Evolutionary conservation across 116 monocot genomes (phyloP).

Genomic region (Papilionanthe hybrid): DNA sequence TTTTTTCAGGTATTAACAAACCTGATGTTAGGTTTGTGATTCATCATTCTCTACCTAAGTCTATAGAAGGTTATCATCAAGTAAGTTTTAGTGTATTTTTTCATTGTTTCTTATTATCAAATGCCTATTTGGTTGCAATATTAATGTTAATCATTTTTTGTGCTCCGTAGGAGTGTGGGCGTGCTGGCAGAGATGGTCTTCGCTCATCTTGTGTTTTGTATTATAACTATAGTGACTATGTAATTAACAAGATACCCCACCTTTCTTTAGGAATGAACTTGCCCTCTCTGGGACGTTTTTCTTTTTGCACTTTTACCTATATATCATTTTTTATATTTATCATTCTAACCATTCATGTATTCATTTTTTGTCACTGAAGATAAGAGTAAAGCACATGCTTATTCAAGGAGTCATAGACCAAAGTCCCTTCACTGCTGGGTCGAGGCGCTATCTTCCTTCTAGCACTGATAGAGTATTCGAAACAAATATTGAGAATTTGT

Average conservation of each 20-base stretch:
- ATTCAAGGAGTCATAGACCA: conserved; percentile 78
- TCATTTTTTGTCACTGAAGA: conserved; percentile 36
- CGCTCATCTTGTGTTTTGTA: conserved; percentile 82
- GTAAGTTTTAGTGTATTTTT: conserved; percentile 19
- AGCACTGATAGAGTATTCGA: conserved; percentile 50
- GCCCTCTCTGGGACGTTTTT: not conserved
- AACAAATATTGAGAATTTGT: conserved; percentile 82
- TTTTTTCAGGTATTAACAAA: conserved; percentile 88
- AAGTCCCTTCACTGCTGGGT: conserved; percentile 32
- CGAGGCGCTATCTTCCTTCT: conserved; percentile 29
- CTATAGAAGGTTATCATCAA: conserved; percentile 99
- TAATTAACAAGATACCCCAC: conserved; percentile 24
- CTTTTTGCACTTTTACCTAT: not conserved
- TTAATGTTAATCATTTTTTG: not conserved
- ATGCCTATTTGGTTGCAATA: not conserved
- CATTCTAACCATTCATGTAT: not conserved
- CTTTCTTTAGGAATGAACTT: not conserved
- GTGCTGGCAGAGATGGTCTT: conserved; percentile 96
- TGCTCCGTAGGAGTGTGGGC: conserved; percentile 78
- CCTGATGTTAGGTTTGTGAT: conserved; percentile 99
- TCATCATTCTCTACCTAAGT: conserved; percentile 98
- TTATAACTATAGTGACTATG: conserved; percentile 96
- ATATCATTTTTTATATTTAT: not conserved
- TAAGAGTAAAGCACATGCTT: conserved; percentile 93
- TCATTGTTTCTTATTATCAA: not conserved